Percentiles rank a stretch among this genome's conserved stretches.
Conservation (phyloP, 805 yeast species). For the Torulaspora franciscae region DNA sequence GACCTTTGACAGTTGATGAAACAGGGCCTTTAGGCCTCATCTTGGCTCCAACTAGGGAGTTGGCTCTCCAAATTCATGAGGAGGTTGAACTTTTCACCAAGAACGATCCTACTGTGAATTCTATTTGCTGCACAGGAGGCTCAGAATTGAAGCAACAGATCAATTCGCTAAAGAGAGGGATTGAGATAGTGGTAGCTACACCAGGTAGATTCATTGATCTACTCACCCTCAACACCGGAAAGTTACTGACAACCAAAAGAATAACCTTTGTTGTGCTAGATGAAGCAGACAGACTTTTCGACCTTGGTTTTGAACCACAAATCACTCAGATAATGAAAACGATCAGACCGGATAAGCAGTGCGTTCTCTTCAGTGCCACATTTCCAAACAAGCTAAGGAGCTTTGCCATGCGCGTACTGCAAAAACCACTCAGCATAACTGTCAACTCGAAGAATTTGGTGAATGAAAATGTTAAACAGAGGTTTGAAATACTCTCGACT, state of each 20-base stretch:
- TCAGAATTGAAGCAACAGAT: conserved; percentile 78
- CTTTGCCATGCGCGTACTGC: conserved; percentile 61
- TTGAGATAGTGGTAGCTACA: conserved; percentile 82
- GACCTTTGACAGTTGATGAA: conserved; percentile 43
- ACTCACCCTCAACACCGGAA: conserved; percentile 75
- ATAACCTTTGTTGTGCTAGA: conserved; percentile 84
- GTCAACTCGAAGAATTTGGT: conserved; percentile 80
- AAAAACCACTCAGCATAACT: conserved; percentile 65
- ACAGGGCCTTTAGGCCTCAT: conserved; percentile 77
- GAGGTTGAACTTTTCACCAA: conserved; percentile 56
- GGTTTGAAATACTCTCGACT: conserved; percentile 52
- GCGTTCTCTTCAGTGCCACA: conserved; percentile 90
- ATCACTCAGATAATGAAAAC: conserved; percentile 72
- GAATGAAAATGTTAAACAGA: conserved; percentile 73
- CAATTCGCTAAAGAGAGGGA: conserved; percentile 68
- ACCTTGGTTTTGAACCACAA: conserved; percentile 96
- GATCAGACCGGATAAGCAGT: conserved; percentile 80
- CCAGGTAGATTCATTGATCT: conserved; percentile 94
- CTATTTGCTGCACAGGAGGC: conserved; percentile 89
- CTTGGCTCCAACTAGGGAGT: conserved; percentile 87
- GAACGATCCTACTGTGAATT: conserved; percentile 38
- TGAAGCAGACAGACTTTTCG: conserved; percentile 96
- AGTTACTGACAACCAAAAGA: conserved; percentile 56
- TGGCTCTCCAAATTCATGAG: conserved; percentile 75
- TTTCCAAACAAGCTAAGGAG: conserved; percentile 76